These are phyloP conservation scores for Pestalotiopsis sp. DNA, from an alignment of 2,329 filamentous ascomycete species.

Conservation along the genomic window DNA sequence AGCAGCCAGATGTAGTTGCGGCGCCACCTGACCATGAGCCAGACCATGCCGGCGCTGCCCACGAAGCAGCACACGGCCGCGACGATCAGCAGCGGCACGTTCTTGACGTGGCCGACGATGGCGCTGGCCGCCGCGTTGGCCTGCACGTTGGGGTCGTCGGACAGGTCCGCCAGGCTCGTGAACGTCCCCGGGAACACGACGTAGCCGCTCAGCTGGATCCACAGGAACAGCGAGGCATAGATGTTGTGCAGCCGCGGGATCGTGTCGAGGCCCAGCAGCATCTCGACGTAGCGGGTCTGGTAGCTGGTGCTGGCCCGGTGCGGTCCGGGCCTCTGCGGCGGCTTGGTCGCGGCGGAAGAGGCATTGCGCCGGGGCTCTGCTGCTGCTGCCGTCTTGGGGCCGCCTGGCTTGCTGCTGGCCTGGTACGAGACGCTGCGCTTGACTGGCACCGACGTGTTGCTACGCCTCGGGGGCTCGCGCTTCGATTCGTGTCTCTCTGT, in stretches of 20 bases:
- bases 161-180: slow-evolving; percentile 40
- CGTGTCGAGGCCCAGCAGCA: slow-evolving; percentile 48
- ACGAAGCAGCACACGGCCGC: slow-evolving; percentile 44
- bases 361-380: background rate
- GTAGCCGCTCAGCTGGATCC: slow-evolving; percentile 55
- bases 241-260: slow-evolving; percentile 51
- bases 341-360: background rate
- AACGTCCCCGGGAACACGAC: slow-evolving; percentile 55
- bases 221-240: slow-evolving; percentile 45
- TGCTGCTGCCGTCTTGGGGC: background rate
- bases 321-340: background rate
- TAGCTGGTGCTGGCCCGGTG: slow-evolving; percentile 15
- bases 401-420: background rate
- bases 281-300: slow-evolving; percentile 44
- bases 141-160: slow-evolving; percentile 18
- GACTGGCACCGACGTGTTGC: background rate
- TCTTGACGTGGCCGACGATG: slow-evolving; percentile 8
- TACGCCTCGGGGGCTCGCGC: background rate
- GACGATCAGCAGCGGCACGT: slow-evolving; percentile 43
- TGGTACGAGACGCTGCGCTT: background rate
- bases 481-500: background rate
- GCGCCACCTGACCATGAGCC: slow-evolving; percentile 37
- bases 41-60: slow-evolving; percentile 40
- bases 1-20: slow-evolving; percentile 57
- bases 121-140: slow-evolving; percentile 16